Base-by-base conservation (phyloP, 164 flowering plant species). In the Chloranthus sessilifolius region DNA sequence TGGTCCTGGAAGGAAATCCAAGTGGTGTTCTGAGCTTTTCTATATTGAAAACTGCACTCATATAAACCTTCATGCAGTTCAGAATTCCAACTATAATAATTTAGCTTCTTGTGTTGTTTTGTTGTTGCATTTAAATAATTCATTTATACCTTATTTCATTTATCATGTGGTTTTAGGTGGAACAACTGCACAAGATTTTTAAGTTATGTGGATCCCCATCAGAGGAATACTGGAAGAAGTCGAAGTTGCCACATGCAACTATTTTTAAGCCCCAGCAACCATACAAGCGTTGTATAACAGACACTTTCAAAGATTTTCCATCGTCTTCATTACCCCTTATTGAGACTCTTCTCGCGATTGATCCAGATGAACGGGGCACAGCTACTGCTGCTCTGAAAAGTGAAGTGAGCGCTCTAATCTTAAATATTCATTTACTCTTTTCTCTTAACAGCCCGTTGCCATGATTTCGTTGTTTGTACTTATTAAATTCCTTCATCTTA, bases 151-250 rank as follows among this genome's bases (percentile, higher is more conserved):
- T 31, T 42, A 1, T 7, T 12, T 43, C n/a, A 3, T 21, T 50
- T 43, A 9, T 34, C 23, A 16, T 47, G 11, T 34, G 9, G 34
- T 39, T 26, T 16, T 64, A 90, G 97, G 91, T 90, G 61, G 98
- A 91, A 68, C 98, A 91, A 50, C 71, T 91, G 37, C 96, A 91
- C 68, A 91, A 88, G 76, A 88, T 91, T 63, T 91, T 88, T 60
- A 91, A 88, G 63, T 71, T 91, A 56, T 91, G 98, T 75, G 96
- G 98, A 21, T 88, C 98, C 20, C 98, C 98, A 19, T 73, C 95
- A 3, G 95, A 85, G 63, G 85, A 78, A 59, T 91, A 88, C 39
- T 91, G 95, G 96, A 91, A 72, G 72, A 88, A 77, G 49, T 71
- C 73, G 41, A 77, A 67, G 72, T 60, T 88, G 69, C 95, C 96